These are phyloP conservation scores for Corymbia citriodora DNA, from an alignment of 441 rosid species.

Conservation along the genomic window DNA sequence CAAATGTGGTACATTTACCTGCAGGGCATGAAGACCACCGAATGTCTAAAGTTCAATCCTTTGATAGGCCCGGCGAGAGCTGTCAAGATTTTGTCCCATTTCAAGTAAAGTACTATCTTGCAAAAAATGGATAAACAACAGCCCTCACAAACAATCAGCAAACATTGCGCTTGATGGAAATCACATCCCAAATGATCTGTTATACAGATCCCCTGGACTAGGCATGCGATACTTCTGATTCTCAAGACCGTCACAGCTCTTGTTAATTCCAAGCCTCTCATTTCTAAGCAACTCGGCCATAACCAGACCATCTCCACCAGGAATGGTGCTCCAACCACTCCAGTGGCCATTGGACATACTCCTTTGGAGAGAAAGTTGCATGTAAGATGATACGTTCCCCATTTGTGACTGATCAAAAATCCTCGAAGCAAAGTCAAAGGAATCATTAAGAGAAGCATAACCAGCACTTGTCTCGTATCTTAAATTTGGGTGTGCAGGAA, in stretches of 20 bases:
- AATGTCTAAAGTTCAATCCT: background rate
- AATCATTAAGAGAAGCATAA: conserved; percentile 45
- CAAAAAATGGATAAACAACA: background rate
- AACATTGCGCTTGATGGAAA: conserved; percentile 4
- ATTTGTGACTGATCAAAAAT: conserved; percentile 57
- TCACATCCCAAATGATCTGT: conserved; percentile 43
- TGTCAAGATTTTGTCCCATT: background rate
- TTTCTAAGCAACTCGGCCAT: conserved; percentile 16
- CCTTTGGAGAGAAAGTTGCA: conserved; percentile 54
- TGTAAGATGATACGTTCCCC: conserved; percentile 40
- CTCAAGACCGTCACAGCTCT: conserved; percentile 20
- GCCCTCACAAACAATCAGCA: background rate
- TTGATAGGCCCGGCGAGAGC: background rate
- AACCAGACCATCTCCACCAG: conserved; percentile 36
- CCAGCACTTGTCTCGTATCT: conserved; percentile 51
- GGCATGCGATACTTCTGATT: conserved; percentile 31
- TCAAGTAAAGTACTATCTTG: conserved; percentile 13
- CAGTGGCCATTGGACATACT: conserved; percentile 73
- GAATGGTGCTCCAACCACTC: conserved; percentile 79
- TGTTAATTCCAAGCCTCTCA: conserved; percentile 15
- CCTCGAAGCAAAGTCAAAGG: conserved; percentile 66
- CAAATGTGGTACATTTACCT: background rate
- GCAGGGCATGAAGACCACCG: background rate
- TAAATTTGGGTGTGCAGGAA: conserved; percentile 48
- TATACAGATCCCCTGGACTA: conserved; percentile 28